Evolutionary conservation across 345 rosid species (phyloP).

Genomic region (Citrus inodora): DNA sequence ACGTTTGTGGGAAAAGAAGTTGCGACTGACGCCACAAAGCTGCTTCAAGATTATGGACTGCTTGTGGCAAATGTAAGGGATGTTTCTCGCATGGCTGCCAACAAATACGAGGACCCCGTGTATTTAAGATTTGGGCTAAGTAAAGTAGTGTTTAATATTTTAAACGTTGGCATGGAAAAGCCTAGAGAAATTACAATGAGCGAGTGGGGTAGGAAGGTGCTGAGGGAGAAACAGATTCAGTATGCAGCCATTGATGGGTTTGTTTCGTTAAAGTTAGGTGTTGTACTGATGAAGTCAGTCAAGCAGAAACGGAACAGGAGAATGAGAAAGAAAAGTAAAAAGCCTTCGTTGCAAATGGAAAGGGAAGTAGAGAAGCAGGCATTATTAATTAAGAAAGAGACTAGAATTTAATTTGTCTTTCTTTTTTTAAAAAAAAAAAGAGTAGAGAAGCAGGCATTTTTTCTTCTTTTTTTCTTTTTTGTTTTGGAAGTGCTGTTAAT

Average conservation of each 20-base stretch:
- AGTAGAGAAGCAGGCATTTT: no score
- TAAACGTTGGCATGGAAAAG: background rate
- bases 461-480: no score
- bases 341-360: no score
- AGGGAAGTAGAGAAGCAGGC: no score
- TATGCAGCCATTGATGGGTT: constrained; percentile 11
- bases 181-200: background rate
- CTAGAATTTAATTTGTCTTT: no score
- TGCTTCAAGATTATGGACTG: background rate
- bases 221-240: background rate
- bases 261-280: constrained; percentile 1
- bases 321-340: no score
- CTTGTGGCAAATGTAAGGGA: background rate
- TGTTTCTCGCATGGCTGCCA: background rate
- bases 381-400: no score
- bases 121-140: background rate
- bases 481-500: no score
- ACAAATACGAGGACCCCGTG: background rate
- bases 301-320: no score
- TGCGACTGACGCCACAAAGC: background rate
- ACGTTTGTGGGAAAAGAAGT: constrained; percentile 8
- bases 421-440: no score
- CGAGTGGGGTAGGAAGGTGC: background rate
- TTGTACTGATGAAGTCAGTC: background rate
- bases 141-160: background rate